Base-by-base conservation (phyloP, 495 filamentous ascomycete species). In the Chaetomium tenue region DNA sequence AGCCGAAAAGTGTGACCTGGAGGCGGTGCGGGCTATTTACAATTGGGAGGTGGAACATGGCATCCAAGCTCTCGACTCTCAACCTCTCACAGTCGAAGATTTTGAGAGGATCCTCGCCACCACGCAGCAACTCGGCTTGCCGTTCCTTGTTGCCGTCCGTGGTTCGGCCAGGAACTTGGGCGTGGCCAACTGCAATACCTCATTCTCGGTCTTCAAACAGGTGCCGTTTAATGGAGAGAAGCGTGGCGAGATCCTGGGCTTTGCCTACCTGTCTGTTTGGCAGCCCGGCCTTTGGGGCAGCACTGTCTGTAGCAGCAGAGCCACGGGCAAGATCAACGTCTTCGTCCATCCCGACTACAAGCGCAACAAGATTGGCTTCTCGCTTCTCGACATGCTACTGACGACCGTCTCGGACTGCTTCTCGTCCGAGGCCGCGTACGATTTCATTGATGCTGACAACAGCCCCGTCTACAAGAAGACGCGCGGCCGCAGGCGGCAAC, bases 131-230 rank as follows among this genome's bases (percentile, higher is more conserved):
- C 61, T 74, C 13, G 58, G 68, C 20, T 68, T 78, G 64, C 79
- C 79, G 0, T 81, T 82, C 52, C 44, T 82, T 5, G 77, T 79
- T 5, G 79, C 78, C 23, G 68, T 76, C 2, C 59, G 64, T 9
- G 75, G 75, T 2, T 69, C 59, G 25, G 68, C 56, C 47, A 40
- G 64, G 16, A n/a, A 60, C 0, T 16, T 53, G 37, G 25, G 50
- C 16, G 13, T 64, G 11, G 48, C 52, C 5, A 23, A 58, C 11
- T 53, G 63, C 39, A 64, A 64, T 12, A 7, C 61, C n/a, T 8
- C 42, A 4, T 51, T 28, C 39, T 37, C 58, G 8, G 15, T 16
- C 37, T 51, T 22, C 20, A 42, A n/a, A 7, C 55, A 47, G 23
- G n/a, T 46, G 6, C 63, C 58, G 0, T 47, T 28, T 1, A n/a